Base-by-base conservation (phyloP, 768 basidiomycete genomes). In the Panaeolus papilionaceus region DNA sequence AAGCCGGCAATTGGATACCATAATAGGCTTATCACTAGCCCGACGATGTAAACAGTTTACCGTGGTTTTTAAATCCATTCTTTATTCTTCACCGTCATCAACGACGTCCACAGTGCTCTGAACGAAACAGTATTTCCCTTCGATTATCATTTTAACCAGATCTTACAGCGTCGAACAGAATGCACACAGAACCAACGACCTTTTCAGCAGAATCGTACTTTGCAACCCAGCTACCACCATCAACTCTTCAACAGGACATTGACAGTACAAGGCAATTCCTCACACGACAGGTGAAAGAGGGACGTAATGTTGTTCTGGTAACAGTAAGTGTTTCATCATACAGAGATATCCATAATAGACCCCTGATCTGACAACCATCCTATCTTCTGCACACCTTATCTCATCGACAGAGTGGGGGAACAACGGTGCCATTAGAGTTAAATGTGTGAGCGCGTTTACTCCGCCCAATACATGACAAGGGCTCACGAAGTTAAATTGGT, bases 341-440 rank as follows among this genome's bases (percentile, higher is more conserved):
- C 33, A 33, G 0, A 7, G 45, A n/a, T 9, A 49, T 49, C 47
- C 4, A 23, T 8, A 26, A 18, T 20, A 49, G n/a, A 49, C 47
- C 16, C 16, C 16, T 20, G 47, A 49, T 49, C 47, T 49, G 42
- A 44, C 42, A 44, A 5, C 40, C 23, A 44, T 64, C 62, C 42
- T 61, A 20, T 20, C 23, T 8, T 64, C 11, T 51, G 51, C 10
- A 40, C 38, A 23, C 3, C 37, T 38, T 64, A 69, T 70, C 61
- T 68, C 54, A 62, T 37, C 68, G 71, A 62, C 67, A 99, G 98
- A 98, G 96, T 77, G 98, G 97, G 65, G 97, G 98, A 68, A 99
- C 98, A 18, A 99, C 96, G 1, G 97, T 99, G 7, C 97, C 97
- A 2, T 82, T 99, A 67, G 98, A 99, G 83, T 93, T 96, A 84